These are phyloP conservation scores for Linnemannia exigua DNA, from an alignment of 192 early-diverging fungal genomes.

Conservation along the genomic window DNA sequence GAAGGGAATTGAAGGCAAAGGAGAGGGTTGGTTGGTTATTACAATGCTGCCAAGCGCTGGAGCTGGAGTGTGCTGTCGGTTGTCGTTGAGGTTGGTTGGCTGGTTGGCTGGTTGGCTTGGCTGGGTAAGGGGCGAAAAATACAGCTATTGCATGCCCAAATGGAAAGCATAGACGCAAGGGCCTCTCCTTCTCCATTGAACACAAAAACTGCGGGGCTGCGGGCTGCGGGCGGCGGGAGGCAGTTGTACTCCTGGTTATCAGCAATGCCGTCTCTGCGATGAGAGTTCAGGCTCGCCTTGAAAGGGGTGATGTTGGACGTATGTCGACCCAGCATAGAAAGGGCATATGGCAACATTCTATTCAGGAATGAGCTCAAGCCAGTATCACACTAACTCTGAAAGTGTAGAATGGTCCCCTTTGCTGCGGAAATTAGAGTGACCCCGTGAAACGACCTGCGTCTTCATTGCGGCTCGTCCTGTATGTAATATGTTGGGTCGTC, in stretches of 20 bases:
- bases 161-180: neutral
- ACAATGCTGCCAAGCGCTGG: neutral
- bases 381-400: neutral
- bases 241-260: neutral
- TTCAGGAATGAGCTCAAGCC: neutral
- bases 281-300: neutral
- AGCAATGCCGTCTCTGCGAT: neutral
- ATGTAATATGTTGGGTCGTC: neutral
- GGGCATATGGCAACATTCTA: neutral
- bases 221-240: neutral
- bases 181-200: neutral
- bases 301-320: neutral
- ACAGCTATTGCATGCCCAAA: neutral
- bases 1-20: neutral
- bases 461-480: neutral
- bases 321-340: neutral
- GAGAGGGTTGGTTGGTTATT: neutral
- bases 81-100: neutral
- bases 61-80: neutral
- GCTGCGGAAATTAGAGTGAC: neutral
- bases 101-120: neutral
- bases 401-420: neutral
- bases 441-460: neutral
- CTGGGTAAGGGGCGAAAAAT: neutral
- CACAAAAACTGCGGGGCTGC: constrained; percentile 10